Evolutionary conservation across 495 filamentous ascomycete genomes (phyloP).

Genomic region (Platismatia glauca): DNA sequence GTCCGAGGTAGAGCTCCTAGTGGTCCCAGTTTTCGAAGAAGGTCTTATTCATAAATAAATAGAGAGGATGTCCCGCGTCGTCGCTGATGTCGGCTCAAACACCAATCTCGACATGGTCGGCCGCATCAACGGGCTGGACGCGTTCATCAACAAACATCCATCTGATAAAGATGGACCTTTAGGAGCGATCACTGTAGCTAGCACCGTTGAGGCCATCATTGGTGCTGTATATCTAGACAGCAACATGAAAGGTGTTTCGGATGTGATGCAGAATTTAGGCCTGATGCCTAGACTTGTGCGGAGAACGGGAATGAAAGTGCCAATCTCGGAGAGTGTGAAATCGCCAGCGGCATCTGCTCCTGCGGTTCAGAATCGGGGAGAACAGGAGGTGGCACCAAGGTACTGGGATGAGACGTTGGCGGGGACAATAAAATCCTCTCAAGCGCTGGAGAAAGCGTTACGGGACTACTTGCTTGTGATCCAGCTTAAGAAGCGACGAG

Average conservation of each 20-base stretch:
- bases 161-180: not conserved
- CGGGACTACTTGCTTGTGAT: not conserved
- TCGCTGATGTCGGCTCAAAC: conserved; percentile 8
- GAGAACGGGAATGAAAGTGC: not conserved
- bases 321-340: not conserved
- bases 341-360: not conserved
- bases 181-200: conserved; percentile 4
- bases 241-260: conserved; percentile 10
- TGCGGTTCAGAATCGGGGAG: not conserved
- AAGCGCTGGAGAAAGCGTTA: not conserved
- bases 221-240: conserved; percentile 19
- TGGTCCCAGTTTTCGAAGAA: not conserved
- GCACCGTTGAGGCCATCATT: conserved; percentile 17
- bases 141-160: conserved; percentile 12
- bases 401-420: not conserved
- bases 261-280: conserved; percentile 12
- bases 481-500: not conserved
- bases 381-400: not conserved
- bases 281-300: conserved; percentile 10
- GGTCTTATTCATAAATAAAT: not conserved
- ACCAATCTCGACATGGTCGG: conserved; percentile 11
- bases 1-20: conserved; percentile 2
- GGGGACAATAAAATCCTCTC: not conserved
- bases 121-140: not conserved
- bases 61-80: conserved; percentile 5